Conservation (phyloP, 2,329 filamentous ascomycete species). For the Didymella exigua region DNA sequence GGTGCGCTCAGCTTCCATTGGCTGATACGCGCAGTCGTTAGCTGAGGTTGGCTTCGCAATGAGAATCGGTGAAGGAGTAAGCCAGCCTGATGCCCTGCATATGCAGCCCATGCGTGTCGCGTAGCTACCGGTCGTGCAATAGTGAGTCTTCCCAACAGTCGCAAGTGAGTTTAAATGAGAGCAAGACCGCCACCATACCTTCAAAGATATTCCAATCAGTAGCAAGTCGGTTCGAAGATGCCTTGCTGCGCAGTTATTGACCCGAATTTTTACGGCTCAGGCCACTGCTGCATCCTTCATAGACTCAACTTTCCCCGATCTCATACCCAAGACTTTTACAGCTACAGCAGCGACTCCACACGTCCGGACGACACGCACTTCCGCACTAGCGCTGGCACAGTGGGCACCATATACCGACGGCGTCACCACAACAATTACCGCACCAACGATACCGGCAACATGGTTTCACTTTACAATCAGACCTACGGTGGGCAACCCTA, state of each 20-base stretch:
- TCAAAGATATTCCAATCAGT: not conserved
- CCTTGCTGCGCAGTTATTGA: conserved; percentile 19
- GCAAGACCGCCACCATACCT: too few species aligned
- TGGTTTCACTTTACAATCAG: not conserved
- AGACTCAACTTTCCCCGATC: not conserved
- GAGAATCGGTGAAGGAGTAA: conserved; percentile 23
- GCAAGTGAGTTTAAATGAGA: not conserved
- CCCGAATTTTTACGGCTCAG: conserved; percentile 16
- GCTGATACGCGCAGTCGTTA: not conserved
- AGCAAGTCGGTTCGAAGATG: conserved; percentile 5
- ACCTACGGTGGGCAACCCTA: not conserved
- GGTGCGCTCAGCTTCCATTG: not conserved
- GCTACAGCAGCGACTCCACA: conserved; percentile 11
- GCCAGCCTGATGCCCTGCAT: conserved; percentile 14
- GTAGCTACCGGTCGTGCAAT: not conserved
- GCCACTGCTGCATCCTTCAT: conserved; percentile 22
- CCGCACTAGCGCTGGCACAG: conserved; percentile 3
- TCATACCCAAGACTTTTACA: not conserved
- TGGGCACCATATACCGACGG: not conserved
- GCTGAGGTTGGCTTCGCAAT: not conserved
- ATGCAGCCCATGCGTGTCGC: conserved; percentile 20
- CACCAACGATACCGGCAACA: not conserved
- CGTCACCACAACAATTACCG: not conserved
- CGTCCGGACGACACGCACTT: conserved; percentile 9
- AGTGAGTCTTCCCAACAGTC: too few species aligned